These are phyloP conservation scores for Rhizopogon roseolus DNA, from an alignment of 768 basidiomycete species.

Conservation along the genomic window DNA sequence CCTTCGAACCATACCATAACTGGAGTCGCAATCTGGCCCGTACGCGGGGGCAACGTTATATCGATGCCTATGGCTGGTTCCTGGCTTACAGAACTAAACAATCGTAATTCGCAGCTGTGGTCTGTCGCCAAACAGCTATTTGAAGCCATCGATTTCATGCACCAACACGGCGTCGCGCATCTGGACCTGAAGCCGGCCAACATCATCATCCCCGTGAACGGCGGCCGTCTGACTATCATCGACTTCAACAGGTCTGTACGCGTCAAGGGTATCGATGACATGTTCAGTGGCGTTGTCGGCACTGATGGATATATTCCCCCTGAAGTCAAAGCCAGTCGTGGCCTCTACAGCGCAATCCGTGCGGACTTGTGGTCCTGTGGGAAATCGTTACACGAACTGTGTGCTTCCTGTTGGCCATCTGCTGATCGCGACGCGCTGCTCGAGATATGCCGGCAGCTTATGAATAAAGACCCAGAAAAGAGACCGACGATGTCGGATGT, in stretches of 20 bases:
- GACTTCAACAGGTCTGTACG: not conserved
- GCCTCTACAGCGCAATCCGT: not conserved
- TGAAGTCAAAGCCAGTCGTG: not conserved
- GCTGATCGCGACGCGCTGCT: too few species aligned
- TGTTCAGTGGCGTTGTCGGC: not conserved
- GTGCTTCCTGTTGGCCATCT: too few species aligned
- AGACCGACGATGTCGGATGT: too few species aligned
- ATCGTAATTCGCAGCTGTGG: not conserved
- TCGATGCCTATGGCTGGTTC: not conserved
- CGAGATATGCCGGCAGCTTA: too few species aligned
- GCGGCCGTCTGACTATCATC: not conserved
- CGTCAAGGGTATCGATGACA: not conserved
- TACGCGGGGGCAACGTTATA: not conserved
- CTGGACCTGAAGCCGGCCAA: slow-evolving; percentile 13
- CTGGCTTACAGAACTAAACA: not conserved
- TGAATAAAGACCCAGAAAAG: too few species aligned
- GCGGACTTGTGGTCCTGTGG: too few species aligned
- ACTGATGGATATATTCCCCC: not conserved
- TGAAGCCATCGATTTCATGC: slow-evolving; percentile 8
- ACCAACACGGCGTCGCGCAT: slow-evolving; percentile 11
- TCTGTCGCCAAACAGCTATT: not conserved
- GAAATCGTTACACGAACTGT: too few species aligned
- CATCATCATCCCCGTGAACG: not conserved
- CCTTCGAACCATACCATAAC: slow-evolving; percentile 10
- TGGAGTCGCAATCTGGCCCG: not conserved